phyloP scores from a whole-genome alignment of 306 rosid species.

The Begonia fuchsioides region DNA sequence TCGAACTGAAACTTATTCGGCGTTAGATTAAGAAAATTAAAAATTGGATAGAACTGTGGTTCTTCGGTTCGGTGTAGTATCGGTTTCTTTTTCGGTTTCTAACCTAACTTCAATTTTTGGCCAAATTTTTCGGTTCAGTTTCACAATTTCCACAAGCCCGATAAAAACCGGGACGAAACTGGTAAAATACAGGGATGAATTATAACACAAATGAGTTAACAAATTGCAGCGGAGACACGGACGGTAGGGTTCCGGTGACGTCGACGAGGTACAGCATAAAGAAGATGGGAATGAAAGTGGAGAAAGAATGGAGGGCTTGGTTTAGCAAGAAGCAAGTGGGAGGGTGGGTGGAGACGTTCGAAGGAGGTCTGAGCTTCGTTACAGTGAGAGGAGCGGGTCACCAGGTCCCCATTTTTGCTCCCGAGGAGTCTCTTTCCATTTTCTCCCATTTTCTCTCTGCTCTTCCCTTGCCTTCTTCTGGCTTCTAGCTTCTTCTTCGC shows the following conservation, averaged over 20 bases:
- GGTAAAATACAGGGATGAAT: too few relatives aligned
- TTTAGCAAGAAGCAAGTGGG: conserved; percentile 30
- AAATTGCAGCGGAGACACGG: conserved; percentile 44
- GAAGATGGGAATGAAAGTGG: conserved; percentile 21
- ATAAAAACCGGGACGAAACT: too few relatives aligned
- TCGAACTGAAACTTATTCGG: too few relatives aligned
- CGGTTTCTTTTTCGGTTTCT: too few relatives aligned
- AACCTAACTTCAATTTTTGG: too few relatives aligned
- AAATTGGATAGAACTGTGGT: too few relatives aligned
- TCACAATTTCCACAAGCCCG: too few relatives aligned
- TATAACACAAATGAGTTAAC: background rate
- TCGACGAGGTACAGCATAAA: conserved; percentile 49
- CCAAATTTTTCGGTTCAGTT: too few relatives aligned
- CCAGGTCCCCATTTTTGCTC: conserved; percentile 37
- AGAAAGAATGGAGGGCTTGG: conserved; percentile 52
- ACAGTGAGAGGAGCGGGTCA: conserved; percentile 77
- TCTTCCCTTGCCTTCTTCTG: conserved; percentile 23
- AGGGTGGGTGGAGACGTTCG: conserved; percentile 45
- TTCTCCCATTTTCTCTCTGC: conserved; percentile 41
- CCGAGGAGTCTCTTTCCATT: conserved; percentile 36
- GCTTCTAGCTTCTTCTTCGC: conserved; percentile 4
- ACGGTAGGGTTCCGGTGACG: conserved; percentile 54
- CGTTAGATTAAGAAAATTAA: too few relatives aligned
- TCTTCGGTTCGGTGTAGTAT: too few relatives aligned
- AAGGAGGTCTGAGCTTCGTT: conserved; percentile 39